Percentiles rank a stretch among this genome's conserved stretches.
These are phyloP conservation scores for Ulota crispa DNA, from an alignment of 225 moss, liverwort and hornwort genomes.

Conservation along the genomic window DNA sequence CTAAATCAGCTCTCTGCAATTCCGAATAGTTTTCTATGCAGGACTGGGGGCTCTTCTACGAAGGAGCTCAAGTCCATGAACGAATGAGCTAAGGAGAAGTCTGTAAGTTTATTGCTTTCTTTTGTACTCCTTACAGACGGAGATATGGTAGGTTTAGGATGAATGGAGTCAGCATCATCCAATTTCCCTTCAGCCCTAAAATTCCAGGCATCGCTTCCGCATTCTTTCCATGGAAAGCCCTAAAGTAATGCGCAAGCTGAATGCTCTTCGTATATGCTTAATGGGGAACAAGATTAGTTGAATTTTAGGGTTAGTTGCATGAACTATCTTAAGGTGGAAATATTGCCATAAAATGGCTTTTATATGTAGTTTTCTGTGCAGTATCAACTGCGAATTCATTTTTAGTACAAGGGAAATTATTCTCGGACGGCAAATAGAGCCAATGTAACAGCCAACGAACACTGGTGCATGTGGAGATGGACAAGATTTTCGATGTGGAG, in stretches of 20 bases:
- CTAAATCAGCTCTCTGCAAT: neutral
- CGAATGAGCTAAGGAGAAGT: neutral
- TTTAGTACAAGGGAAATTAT: neutral
- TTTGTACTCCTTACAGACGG: neutral
- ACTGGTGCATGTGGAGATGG: constrained; percentile 30
- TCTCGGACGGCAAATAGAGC: neutral
- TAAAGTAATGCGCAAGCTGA: neutral
- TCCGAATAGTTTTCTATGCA: neutral
- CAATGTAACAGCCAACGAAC: neutral
- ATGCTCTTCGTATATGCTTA: neutral
- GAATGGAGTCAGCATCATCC: constrained; percentile 24
- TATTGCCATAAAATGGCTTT: neutral
- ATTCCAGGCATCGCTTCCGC: neutral
- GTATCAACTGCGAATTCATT: neutral
- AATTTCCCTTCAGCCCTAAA: neutral
- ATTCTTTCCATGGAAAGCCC: neutral
- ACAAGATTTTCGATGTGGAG: constrained; percentile 49
- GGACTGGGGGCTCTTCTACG: neutral
- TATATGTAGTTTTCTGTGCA: neutral
- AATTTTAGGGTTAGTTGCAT: neutral
- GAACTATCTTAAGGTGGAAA: neutral
- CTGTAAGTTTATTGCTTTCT: neutral
- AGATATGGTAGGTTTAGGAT: constrained; percentile 12
- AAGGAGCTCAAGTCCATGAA: neutral
- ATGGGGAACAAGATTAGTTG: neutral